Conservation (phyloP, 805 yeast species). For the Yarrowia divulgata region DNA sequence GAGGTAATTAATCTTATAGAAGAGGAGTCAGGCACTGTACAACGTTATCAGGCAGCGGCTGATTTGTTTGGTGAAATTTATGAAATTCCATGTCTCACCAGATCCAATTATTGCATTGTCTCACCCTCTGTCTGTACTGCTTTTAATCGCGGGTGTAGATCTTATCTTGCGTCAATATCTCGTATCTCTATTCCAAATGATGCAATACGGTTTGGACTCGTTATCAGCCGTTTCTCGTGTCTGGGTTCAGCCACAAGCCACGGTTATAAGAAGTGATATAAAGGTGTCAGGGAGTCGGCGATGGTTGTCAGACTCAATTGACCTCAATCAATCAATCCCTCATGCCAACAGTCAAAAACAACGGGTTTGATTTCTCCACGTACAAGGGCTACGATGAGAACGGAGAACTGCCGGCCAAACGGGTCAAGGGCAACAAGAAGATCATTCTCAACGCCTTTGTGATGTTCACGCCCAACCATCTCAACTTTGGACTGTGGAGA, state of each 20-base stretch:
- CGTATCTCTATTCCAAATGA: constrained; percentile 4
- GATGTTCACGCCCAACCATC: constrained; percentile 21
- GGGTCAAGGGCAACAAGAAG: constrained; percentile 25
- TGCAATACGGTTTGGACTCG: constrained; percentile 6
- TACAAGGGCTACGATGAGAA: constrained; percentile 23
- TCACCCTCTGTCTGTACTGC: no score
- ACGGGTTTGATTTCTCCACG: background rate
- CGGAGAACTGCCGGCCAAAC: constrained; percentile 17
- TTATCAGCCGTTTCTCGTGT: background rate
- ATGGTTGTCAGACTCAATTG: no score
- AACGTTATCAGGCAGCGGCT: no score
- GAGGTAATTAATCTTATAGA: constrained; percentile 20
- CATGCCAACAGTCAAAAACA: background rate
- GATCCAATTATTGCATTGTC: no score
- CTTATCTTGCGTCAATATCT: background rate
- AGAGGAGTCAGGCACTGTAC: no score
- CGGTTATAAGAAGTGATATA: background rate
- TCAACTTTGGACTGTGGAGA: constrained; percentile 14
- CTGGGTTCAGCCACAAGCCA: constrained; percentile 36
- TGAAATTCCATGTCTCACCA: no score
- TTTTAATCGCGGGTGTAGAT: no score
- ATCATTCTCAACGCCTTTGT: constrained; percentile 27
- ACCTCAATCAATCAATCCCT: background rate
- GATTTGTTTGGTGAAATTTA: no score
- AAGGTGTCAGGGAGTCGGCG: no score